Percentiles rank a stretch among this genome's conserved stretches.
Evolutionary conservation across 2,329 filamentous ascomycete species (phyloP).

Genomic region (Aspergillus tamarii): DNA sequence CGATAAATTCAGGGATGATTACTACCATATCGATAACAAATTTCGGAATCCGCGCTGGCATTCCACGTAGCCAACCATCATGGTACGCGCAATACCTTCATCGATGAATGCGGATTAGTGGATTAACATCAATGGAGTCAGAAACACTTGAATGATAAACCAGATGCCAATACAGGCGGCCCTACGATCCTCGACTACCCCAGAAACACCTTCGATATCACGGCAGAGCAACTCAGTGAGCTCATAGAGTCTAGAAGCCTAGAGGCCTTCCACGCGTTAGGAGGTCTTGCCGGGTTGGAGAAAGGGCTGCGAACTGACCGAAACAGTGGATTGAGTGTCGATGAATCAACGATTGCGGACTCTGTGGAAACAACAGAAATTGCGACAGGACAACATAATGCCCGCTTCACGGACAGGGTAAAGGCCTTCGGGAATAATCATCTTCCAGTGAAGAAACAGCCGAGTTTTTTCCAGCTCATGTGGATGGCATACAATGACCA

Average conservation of each 20-base stretch:
- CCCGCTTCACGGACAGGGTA: slow-evolving; percentile 6
- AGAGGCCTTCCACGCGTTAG: slow-evolving; percentile 74
- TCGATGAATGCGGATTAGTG: neutral
- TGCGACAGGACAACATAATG: neutral
- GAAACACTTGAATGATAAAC: neutral
- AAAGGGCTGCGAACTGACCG: slow-evolving; percentile 73
- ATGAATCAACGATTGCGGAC: slow-evolving; percentile 54
- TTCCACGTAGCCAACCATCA: neutral
- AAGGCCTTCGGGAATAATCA: slow-evolving; percentile 61
- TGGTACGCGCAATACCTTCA: neutral
- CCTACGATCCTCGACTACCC: slow-evolving; percentile 2
- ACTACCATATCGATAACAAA: neutral
- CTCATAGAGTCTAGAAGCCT: slow-evolving; percentile 84
- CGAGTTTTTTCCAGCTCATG: slow-evolving; percentile 66
- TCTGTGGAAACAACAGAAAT: neutral
- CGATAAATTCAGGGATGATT: neutral
- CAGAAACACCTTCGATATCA: slow-evolving; percentile 78
- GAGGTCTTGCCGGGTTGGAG: slow-evolving; percentile 74
- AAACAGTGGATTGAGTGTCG: slow-evolving; percentile 69
- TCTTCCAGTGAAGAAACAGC: slow-evolving; percentile 67
- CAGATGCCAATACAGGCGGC: neutral
- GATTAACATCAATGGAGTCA: neutral
- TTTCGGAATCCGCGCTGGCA: neutral
- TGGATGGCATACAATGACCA: slow-evolving; percentile 83
- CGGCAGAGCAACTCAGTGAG: slow-evolving; percentile 74